Percentiles rank a stretch among this genome's conserved stretches.
These are phyloP conservation scores for Theileria sp. DNA, from an alignment of 169 alveolate species.

Conservation along the genomic window DNA sequence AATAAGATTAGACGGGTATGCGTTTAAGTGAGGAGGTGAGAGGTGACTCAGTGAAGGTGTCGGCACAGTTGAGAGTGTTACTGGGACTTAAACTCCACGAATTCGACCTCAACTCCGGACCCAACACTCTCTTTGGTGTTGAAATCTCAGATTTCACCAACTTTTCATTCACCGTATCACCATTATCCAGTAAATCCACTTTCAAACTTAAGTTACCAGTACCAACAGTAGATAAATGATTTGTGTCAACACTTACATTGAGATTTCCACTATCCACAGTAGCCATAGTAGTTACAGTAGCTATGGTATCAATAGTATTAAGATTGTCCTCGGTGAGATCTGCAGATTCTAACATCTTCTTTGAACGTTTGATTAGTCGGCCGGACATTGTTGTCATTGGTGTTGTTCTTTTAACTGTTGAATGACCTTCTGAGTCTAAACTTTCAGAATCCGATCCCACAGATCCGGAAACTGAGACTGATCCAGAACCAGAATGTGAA, in stretches of 20 bases:
- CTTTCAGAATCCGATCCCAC: not conserved
- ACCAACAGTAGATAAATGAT: not conserved
- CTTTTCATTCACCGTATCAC: too few relatives aligned
- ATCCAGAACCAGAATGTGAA: not conserved
- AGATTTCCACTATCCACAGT: too few relatives aligned
- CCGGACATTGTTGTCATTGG: slow-evolving; percentile 27
- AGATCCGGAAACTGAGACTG: not conserved
- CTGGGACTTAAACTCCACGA: not conserved
- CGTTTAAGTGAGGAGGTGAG: not conserved
- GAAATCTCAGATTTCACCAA: not conserved
- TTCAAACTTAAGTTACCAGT: not conserved
- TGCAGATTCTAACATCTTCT: slow-evolving; percentile 8
- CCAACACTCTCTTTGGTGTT: not conserved
- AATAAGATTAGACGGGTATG: not conserved
- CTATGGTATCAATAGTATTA: not conserved
- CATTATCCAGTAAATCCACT: not conserved
- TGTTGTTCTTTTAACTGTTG: not conserved
- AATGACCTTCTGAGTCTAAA: not conserved
- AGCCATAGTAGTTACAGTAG: too few relatives aligned
- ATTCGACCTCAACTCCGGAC: not conserved
- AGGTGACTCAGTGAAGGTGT: not conserved
- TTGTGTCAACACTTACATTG: too few relatives aligned
- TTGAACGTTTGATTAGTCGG: slow-evolving; percentile 1
- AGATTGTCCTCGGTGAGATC: not conserved
- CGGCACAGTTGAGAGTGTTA: not conserved